These are phyloP conservation scores for Mortierella claussenii DNA, from an alignment of 192 early-diverging fungal genomes.

Conservation along the genomic window DNA sequence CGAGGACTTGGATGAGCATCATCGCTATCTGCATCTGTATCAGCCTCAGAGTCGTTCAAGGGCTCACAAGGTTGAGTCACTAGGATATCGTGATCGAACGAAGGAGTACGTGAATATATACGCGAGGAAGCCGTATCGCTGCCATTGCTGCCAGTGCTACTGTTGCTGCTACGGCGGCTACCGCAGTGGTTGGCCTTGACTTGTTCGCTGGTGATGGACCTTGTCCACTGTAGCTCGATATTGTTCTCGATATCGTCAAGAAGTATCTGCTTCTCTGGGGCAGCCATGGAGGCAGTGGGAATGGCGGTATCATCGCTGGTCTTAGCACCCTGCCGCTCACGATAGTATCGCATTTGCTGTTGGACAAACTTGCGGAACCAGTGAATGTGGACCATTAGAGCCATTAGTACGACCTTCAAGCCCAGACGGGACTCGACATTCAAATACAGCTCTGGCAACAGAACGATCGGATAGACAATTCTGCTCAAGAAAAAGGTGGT, in stretches of 20 bases:
- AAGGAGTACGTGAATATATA: not conserved
- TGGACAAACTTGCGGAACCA: constrained; percentile 49
- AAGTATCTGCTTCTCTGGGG: not conserved
- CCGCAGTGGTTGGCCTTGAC: not conserved
- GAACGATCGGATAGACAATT: constrained; percentile 29
- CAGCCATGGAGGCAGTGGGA: not conserved
- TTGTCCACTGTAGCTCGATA: too few species aligned
- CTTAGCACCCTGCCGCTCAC: constrained; percentile 1
- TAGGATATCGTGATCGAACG: not conserved
- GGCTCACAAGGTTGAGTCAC: not conserved
- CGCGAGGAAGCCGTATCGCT: not conserved
- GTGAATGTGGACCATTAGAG: constrained; percentile 32
- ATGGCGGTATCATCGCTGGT: not conserved
- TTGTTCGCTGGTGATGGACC: not conserved
- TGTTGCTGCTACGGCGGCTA: not conserved
- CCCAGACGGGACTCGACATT: constrained; percentile 40
- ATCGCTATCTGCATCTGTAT: not conserved
- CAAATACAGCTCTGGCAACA: constrained; percentile 36
- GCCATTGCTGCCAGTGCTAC: not conserved
- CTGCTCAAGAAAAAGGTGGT: constrained; percentile 28
- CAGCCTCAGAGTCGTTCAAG: not conserved
- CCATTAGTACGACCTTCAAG: constrained; percentile 39
- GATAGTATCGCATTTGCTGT: constrained; percentile 35
- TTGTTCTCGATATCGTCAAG: not conserved
- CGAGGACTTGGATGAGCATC: constrained; percentile 4